These are phyloP conservation scores for Ascoidea tarda DNA, from an alignment of 805 yeast species.

Conservation along the genomic window DNA sequence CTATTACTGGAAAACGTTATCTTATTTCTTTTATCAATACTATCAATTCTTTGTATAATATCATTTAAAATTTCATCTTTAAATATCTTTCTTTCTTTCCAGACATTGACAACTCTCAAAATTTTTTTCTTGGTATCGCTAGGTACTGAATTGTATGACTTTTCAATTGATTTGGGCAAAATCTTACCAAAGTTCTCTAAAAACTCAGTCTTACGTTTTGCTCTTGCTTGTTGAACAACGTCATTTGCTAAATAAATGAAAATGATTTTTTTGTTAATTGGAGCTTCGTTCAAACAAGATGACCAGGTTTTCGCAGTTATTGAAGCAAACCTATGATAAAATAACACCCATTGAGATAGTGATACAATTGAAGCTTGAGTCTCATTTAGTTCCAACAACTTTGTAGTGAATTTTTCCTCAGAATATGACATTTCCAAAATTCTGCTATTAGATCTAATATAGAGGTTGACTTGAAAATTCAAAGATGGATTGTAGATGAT, in stretches of 20 bases:
- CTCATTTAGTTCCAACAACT: slow-evolving; percentile 34
- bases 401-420: slow-evolving; percentile 31
- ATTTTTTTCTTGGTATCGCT: slow-evolving; percentile 20
- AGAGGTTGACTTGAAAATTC: too few species aligned
- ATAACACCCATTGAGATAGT: slow-evolving; percentile 62
- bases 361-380: slow-evolving; percentile 62
- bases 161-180: slow-evolving; percentile 26
- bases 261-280: slow-evolving; percentile 32
- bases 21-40: neutral
- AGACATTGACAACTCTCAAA: slow-evolving; percentile 36
- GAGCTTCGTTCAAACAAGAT: slow-evolving; percentile 19
- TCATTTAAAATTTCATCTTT: slow-evolving; percentile 11
- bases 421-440: slow-evolving; percentile 27
- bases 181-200: slow-evolving; percentile 39
- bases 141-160: slow-evolving; percentile 12
- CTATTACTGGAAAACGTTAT: too few species aligned
- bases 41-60: slow-evolving; percentile 7
- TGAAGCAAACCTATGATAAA: slow-evolving; percentile 45
- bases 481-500: too few species aligned
- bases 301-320: slow-evolving; percentile 43
- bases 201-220: slow-evolving; percentile 44
- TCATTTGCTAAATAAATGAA: slow-evolving; percentile 67
- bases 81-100: slow-evolving; percentile 42
- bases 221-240: slow-evolving; percentile 64
- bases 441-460: too few species aligned